A percentile compares a stretch with the other conserved stretches of the same genome.
These are phyloP conservation scores for Thermothielavioides terrestris DNA, from an alignment of 495 filamentous ascomycete species.

Conservation along the genomic window DNA sequence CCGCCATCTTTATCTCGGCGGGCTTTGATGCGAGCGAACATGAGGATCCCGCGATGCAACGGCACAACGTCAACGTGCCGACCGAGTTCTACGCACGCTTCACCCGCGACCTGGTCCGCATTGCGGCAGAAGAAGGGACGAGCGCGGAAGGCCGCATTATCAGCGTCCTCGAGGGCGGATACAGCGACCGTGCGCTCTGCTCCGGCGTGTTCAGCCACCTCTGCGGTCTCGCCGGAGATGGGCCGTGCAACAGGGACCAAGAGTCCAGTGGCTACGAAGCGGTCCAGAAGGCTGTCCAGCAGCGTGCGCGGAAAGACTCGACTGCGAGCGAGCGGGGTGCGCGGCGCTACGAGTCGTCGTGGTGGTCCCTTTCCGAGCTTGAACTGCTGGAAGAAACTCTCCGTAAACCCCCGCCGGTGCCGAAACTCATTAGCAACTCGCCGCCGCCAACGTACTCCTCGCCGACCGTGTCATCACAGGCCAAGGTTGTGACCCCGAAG, in stretches of 20 bases:
- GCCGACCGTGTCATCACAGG: slow-evolving; percentile 68
- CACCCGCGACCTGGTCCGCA: slow-evolving; percentile 68
- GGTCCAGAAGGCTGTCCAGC: slow-evolving; percentile 36
- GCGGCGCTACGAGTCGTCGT: slow-evolving; percentile 52
- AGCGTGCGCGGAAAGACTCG: slow-evolving; percentile 28
- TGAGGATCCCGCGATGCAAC: slow-evolving; percentile 86
- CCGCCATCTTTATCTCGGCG: slow-evolving; percentile 86
- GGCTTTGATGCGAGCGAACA: slow-evolving; percentile 96
- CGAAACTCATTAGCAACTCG: slow-evolving; percentile 44
- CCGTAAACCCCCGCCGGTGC: slow-evolving; percentile 45
- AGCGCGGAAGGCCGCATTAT: slow-evolving; percentile 75
- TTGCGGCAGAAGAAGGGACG: slow-evolving; percentile 73
- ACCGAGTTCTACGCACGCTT: slow-evolving; percentile 93
- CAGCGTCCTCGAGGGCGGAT: slow-evolving; percentile 91
- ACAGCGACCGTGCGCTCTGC: slow-evolving; percentile 81
- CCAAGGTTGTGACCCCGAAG: slow-evolving; percentile 56
- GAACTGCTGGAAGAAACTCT: slow-evolving; percentile 48
- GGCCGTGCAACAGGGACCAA: slow-evolving; percentile 34
- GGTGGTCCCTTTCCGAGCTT: slow-evolving; percentile 69
- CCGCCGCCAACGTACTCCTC: slow-evolving; percentile 59
- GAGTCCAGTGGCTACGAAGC: slow-evolving; percentile 42
- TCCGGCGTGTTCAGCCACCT: slow-evolving; percentile 86
- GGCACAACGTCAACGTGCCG: slow-evolving; percentile 88
- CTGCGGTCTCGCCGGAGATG: slow-evolving; percentile 58
- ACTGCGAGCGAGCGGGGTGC: slow-evolving; percentile 17